Percentiles rank a stretch among this genome's conserved stretches.
Evolutionary conservation across 345 rosid genomes (phyloP).

Genomic region (Arabis alpina): DNA sequence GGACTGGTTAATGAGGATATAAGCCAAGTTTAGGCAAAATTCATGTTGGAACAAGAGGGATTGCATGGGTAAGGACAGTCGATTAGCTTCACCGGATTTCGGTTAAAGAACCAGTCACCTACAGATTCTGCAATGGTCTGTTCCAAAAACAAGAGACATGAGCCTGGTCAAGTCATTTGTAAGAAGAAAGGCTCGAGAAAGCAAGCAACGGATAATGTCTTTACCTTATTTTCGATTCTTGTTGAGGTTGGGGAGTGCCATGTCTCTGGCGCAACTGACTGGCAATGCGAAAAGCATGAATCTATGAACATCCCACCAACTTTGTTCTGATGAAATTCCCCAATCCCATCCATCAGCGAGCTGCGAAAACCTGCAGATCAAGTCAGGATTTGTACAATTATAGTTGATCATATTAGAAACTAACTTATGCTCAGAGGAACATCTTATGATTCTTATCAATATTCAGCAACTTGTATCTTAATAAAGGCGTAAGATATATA

Average conservation of each 20-base stretch:
- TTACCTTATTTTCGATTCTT: conserved; percentile 68
- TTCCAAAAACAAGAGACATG: conserved; percentile 22
- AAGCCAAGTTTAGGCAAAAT: conserved; percentile 45
- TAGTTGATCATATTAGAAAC: not conserved
- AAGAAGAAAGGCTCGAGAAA: conserved; percentile 21
- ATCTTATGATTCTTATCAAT: not conserved
- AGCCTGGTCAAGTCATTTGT: conserved; percentile 11
- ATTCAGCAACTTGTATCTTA: conserved; percentile 21
- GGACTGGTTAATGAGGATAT: not conserved
- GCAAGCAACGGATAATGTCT: conserved; percentile 14
- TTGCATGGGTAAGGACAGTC: conserved; percentile 95
- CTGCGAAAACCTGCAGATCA: conserved; percentile 59
- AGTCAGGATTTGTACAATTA: not conserved
- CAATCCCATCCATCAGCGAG: conserved; percentile 63
- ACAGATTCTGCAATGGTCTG: conserved; percentile 90
- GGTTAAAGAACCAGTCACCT: conserved; percentile 86
- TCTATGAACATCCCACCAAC: conserved; percentile 73
- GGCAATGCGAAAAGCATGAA: conserved; percentile 87
- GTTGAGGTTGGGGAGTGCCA: conserved; percentile 82
- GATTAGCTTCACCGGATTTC: conserved; percentile 58
- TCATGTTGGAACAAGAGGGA: conserved; percentile 76
- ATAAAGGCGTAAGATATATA: conserved; percentile 5
- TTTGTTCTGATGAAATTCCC: conserved; percentile 50
- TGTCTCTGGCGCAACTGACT: conserved; percentile 59
- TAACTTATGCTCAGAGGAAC: conserved; percentile 5